Conservation (phyloP, 192 early-diverging fungal species). For the Umbelopsis sp. region DNA sequence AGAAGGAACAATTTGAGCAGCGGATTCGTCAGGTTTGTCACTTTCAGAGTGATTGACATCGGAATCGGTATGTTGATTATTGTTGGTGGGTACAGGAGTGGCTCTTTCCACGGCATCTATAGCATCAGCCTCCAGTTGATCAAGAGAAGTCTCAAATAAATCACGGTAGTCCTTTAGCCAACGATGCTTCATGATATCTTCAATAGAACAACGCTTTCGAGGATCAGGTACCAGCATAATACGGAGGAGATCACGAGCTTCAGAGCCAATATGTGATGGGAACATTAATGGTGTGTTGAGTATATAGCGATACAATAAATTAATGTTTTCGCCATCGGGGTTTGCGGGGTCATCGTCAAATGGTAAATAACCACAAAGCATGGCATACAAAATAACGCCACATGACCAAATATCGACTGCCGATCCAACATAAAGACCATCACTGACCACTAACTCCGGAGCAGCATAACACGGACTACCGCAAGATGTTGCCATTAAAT, state of each 20-base stretch:
- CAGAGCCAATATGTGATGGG: slow-evolving; percentile 75
- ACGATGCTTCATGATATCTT: slow-evolving; percentile 70
- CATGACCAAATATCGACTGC: slow-evolving; percentile 98
- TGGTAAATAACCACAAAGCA: slow-evolving; percentile 86
- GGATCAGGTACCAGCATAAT: slow-evolving; percentile 93
- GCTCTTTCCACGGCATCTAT: slow-evolving; percentile 9
- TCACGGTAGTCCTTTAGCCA: slow-evolving; percentile 47
- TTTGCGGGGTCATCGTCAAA: slow-evolving; percentile 89
- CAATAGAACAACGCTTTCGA: slow-evolving; percentile 66
- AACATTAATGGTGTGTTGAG: slow-evolving; percentile 79
- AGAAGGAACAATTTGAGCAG: neutral
- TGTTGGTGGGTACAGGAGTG: slow-evolving; percentile 40
- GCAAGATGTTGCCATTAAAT: slow-evolving; percentile 89
- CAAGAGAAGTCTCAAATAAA: slow-evolving; percentile 32
- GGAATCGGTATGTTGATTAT: slow-evolving; percentile 26
- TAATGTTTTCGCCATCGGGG: slow-evolving; percentile 86
- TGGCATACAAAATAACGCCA: slow-evolving; percentile 95
- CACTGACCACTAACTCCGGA: slow-evolving; percentile 94
- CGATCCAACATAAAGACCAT: slow-evolving; percentile 90
- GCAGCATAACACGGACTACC: slow-evolving; percentile 98
- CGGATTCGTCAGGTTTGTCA: neutral
- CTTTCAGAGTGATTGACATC: neutral
- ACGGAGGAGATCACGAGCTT: slow-evolving; percentile 75
- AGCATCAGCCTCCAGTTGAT: slow-evolving; percentile 23
- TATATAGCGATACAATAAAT: slow-evolving; percentile 80